Base-by-base conservation (phyloP, 176 grass and related monocot genomes). In the Oryza australiensis region DNA sequence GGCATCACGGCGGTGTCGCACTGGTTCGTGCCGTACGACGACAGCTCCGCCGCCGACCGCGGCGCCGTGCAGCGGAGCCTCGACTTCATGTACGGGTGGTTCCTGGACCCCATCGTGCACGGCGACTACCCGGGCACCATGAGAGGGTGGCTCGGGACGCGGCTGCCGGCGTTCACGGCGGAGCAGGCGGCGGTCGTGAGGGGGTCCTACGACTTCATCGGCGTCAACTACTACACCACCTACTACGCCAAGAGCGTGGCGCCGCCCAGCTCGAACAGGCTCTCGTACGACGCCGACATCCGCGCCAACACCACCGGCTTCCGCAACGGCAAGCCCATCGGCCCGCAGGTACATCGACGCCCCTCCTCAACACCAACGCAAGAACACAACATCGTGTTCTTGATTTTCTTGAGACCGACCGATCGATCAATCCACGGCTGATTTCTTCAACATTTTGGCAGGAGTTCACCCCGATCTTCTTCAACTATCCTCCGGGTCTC, bases 1-100 rank as follows among this genome's bases (percentile, higher is more conserved):
- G 93, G 90, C 22, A 72, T 96, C 65, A 82, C 80, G 9, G 0
- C 62, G 5, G 75, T 86, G 5, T 76, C 70, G 0, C 48, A 92
- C 76, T 96, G 90, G 93, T 92, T 59, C 67, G 28, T 90, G 1
- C 90, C 90, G 2, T 82, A 86, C 71, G 42, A n/a, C 15, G 6
- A 62, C 49, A 72, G 0, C 0, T 8, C 79, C 4, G 4, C 70
- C 24, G 55, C 80, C 0, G 86, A 96, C 70, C 11, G 4, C 10
- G 12, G 5, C 26, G 90, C 90, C 1, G 83, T 68, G 26, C n/a
- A 74, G 62, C 85, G 88, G 9, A 86, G 85, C 64, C 49, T 96
- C 0, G 90, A 96, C 80, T 96, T 90, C 76, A 85, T 88, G 88
- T 70, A 75, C 34, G 93, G 93, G 48, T 96, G 93, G 90, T 91